phyloP scores from a whole-genome alignment of 1,139 yeast genomes.

The Magnusiomyces suaveolens region DNA sequence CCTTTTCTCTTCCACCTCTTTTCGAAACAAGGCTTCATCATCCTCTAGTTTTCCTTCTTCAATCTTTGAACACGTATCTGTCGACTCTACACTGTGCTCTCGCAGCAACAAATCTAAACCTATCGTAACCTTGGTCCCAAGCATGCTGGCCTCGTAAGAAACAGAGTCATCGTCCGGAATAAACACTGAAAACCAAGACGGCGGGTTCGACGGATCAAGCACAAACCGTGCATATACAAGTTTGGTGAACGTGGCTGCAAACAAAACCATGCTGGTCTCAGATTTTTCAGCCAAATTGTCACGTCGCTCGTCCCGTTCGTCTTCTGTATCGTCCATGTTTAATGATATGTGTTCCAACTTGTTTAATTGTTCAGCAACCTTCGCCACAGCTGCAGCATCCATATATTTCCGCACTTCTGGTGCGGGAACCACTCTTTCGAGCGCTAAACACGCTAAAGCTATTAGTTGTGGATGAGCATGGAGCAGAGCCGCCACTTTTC shows the following conservation, averaged over 20 bases:
- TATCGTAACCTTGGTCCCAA: conserved; percentile 6
- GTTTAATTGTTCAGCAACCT: background rate
- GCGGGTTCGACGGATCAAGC: conserved; percentile 2
- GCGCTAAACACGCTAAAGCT: background rate
- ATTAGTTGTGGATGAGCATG: conserved; percentile 7
- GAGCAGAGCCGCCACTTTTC: conserved; percentile 6
- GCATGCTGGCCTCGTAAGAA: conserved; percentile 5
- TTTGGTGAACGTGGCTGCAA: conserved; percentile 9
- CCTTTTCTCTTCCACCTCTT: background rate
- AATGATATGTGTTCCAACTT: background rate
- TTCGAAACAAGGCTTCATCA: conserved; percentile 3
- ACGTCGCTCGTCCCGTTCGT: background rate
- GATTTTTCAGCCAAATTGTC: background rate
- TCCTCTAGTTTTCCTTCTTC: background rate
- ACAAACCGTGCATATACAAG: conserved; percentile 7
- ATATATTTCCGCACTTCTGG: background rate
- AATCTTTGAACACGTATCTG: background rate
- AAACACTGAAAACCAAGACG: conserved; percentile 7
- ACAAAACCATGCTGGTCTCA: conserved; percentile 3
- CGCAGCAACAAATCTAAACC: conserved; percentile 4
- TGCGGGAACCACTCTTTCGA: background rate
- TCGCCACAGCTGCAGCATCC: background rate
- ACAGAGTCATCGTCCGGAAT: conserved; percentile 4
- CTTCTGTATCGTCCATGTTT: background rate
- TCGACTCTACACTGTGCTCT: background rate